Evolutionary conservation across 2,329 filamentous ascomycete genomes (phyloP), one percentile per base, ranked within the genome.

Genomic region (Magnaporthiopsis poae): DNA sequence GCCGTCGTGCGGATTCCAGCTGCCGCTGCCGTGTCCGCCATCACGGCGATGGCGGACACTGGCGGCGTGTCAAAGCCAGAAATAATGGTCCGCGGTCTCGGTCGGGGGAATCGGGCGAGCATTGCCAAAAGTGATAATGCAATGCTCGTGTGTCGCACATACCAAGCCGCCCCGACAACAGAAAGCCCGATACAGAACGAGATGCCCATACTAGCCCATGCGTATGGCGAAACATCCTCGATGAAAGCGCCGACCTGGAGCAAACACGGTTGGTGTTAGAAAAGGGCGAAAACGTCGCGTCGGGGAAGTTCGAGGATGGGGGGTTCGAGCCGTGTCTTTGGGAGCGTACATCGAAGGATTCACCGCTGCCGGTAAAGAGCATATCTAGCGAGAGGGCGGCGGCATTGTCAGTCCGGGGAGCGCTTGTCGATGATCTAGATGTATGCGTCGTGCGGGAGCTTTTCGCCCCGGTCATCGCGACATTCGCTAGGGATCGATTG

Each of bases 91-190:
- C 39, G 39, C 13, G 5, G 13, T 46, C 39, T 11, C 12, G 11
- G 35, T 36, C 39, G 39, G 46, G n/a, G 46, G 9, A 52, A 15
- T n/a, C 46, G 46, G 46, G 9, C 21, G n/a, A 56, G 46, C n/a
- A 56, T 2, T 25, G 21, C 39, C 39, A 18, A 15, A n/a, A 21
- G n/a, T 21, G 46, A 21, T 21, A 56, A 56, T 25, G 21, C 46
- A 5, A 56, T 25, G 46, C 46, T 25, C 18, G 18, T 25, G 21
- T 56, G 46, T 56, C 46, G 67, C 67, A 73, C 81, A 71, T 87
- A 98, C 95, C 95, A 99, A 85, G 94, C 94, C 76, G 95, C 96
- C 76, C 95, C 95, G 52, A 98, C 92, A 61, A 97, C 94, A 66
- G 95, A 99, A 67, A 98, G 83, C 68, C 94, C 93, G 75, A 99